Evolutionary conservation across 2,329 filamentous ascomycete genomes (phyloP).

Genomic region (Thermochaetoides dissita): DNA sequence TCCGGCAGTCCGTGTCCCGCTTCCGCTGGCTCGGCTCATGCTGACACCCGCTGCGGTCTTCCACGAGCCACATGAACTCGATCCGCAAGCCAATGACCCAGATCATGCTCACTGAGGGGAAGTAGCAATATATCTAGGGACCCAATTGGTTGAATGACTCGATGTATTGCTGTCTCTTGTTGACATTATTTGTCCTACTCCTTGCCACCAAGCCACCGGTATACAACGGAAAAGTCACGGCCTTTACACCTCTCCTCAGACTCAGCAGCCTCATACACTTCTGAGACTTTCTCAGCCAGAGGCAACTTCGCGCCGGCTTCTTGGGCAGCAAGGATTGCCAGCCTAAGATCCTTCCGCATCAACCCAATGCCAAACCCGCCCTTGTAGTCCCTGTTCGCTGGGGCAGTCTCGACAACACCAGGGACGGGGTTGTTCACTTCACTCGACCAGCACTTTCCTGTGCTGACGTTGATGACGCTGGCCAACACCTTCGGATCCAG

Average conservation of each 20-base stretch:
- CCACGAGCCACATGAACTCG: too few species aligned
- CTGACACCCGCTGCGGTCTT: too few species aligned
- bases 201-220: slow-evolving; percentile 51
- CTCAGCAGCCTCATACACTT: slow-evolving; percentile 56
- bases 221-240: slow-evolving; percentile 71
- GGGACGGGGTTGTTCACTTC: slow-evolving; percentile 92
- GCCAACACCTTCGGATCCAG: slow-evolving; percentile 54
- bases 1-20: too few species aligned
- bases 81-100: too few species aligned
- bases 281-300: slow-evolving; percentile 46
- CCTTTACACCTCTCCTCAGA: slow-evolving; percentile 47
- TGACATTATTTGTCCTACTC: slow-evolving; percentile 19
- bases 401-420: slow-evolving; percentile 64
- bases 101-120: too few species aligned
- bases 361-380: slow-evolving; percentile 65
- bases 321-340: slow-evolving; percentile 58
- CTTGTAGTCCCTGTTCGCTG: slow-evolving; percentile 60
- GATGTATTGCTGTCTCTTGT: too few species aligned
- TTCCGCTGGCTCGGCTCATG: too few species aligned
- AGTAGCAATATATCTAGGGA: too few species aligned
- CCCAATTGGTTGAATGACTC: too few species aligned
- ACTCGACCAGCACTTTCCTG: slow-evolving; percentile 90
- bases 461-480: slow-evolving; percentile 81
- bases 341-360: slow-evolving; percentile 67
- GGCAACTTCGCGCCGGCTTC: slow-evolving; percentile 53